phyloP scores from a whole-genome alignment of 2,329 filamentous ascomycete species.

The Cladosporium phlei region DNA sequence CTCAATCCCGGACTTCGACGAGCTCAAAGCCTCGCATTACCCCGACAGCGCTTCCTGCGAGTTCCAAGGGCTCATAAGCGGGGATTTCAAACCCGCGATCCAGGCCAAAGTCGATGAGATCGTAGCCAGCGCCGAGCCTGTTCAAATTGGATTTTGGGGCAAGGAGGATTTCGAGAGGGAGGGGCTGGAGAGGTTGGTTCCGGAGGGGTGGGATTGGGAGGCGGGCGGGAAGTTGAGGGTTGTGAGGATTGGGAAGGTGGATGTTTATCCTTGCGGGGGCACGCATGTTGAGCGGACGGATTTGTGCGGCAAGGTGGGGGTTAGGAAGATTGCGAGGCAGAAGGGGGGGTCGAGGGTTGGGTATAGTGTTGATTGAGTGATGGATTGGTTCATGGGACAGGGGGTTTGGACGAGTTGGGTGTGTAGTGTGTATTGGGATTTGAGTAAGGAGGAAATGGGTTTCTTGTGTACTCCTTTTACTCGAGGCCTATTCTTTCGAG shows the following conservation, averaged over 20 bases:
- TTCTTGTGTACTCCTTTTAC: too few relatives aligned
- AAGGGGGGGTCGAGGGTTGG: constrained; percentile 60
- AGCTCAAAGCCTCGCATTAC: constrained; percentile 68
- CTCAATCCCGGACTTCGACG: constrained; percentile 53
- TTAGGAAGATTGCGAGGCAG: constrained; percentile 62
- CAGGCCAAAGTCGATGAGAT: constrained; percentile 59
- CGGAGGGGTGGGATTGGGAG: constrained; percentile 42
- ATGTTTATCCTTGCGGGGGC: constrained; percentile 69
- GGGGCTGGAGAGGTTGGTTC: constrained; percentile 53
- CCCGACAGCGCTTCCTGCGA: constrained; percentile 64
- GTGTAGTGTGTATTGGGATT: too few relatives aligned
- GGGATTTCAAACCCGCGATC: constrained; percentile 57
- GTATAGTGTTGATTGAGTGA: constrained; percentile 30
- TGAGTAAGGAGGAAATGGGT: too few relatives aligned
- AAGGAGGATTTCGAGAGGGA: constrained; percentile 55
- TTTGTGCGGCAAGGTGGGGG: constrained; percentile 55
- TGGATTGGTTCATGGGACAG: too few relatives aligned
- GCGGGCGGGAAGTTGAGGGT: constrained; percentile 63
- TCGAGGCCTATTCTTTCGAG: too few relatives aligned
- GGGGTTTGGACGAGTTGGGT: too few relatives aligned
- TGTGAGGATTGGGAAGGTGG: constrained; percentile 63
- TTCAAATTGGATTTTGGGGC: constrained; percentile 65
- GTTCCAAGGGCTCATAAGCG: constrained; percentile 63
- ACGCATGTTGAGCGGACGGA: constrained; percentile 64
- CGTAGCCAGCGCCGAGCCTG: constrained; percentile 51